Conservation (phyloP, 371 early-diverging fungal species). For the Cokeromyces recurvatus region DNA sequence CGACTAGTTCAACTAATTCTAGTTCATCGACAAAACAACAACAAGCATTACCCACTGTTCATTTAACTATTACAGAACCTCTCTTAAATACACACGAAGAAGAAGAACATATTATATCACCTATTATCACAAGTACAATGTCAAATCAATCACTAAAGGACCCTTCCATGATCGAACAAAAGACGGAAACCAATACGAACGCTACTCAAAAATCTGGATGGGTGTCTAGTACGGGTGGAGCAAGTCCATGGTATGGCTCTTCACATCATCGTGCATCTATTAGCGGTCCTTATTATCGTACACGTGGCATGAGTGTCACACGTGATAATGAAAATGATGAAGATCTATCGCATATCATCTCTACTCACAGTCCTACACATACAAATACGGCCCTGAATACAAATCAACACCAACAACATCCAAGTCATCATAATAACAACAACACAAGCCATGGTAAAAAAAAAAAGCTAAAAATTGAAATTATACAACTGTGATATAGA, state of each 20-base stretch:
- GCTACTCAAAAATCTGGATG: slow-evolving; percentile 36
- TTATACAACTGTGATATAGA: too few relatives aligned
- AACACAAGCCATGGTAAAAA: not conserved
- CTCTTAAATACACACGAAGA: too few relatives aligned
- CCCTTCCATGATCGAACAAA: too few relatives aligned
- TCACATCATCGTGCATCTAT: slow-evolving; percentile 44
- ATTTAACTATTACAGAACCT: too few relatives aligned
- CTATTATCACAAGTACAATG: too few relatives aligned
- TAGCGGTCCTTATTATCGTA: slow-evolving; percentile 47
- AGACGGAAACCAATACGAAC: too few relatives aligned
- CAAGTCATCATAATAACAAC: slow-evolving; percentile 5
- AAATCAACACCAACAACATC: slow-evolving; percentile 1
- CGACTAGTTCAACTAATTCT: too few relatives aligned
- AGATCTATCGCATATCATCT: slow-evolving; percentile 11
- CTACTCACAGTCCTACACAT: slow-evolving; percentile 1
- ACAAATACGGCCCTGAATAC: not conserved
- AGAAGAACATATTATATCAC: too few relatives aligned
- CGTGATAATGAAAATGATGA: slow-evolving; percentile 39
- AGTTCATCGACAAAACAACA: too few relatives aligned
- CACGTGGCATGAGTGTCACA: slow-evolving; percentile 44
- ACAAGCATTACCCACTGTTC: too few relatives aligned
- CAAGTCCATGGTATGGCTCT: slow-evolving; percentile 41
- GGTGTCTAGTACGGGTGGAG: slow-evolving; percentile 43
- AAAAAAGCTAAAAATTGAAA: too few relatives aligned
- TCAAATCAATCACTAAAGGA: too few relatives aligned